Percentiles rank a stretch among this genome's conserved stretches.
Evolutionary conservation across 345 rosid genomes (phyloP).

Genomic region (Citrus reticulata): DNA sequence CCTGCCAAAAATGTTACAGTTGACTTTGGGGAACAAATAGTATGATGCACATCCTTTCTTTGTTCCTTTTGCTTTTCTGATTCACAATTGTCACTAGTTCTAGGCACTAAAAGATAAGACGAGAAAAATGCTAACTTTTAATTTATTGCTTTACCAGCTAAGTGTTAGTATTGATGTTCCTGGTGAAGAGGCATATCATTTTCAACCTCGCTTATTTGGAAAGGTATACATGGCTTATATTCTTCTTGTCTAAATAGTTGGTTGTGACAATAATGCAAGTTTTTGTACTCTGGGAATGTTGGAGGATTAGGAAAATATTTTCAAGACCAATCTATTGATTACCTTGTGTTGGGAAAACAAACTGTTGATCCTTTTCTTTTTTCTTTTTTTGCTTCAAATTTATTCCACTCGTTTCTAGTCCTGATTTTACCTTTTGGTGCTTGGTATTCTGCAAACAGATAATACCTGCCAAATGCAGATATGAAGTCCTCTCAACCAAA

Average conservation of each 20-base stretch:
- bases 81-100: not conserved
- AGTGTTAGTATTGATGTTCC: constrained; percentile 68
- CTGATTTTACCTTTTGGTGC: constrained; percentile 9
- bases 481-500: constrained; percentile 66
- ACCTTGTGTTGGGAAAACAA: not conserved
- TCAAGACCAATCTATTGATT: not conserved
- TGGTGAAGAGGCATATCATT: constrained; percentile 65
- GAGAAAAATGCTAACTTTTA: not conserved
- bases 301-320: not conserved
- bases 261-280: not conserved
- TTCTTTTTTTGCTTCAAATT: not conserved
- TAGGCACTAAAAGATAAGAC: not conserved
- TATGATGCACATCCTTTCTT: constrained; percentile 24
- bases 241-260: not conserved
- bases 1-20: constrained; percentile 47
- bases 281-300: not conserved
- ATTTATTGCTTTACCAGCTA: constrained; percentile 50
- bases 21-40: constrained; percentile 90
- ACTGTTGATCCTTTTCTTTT: not conserved
- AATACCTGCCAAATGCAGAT: constrained; percentile 67
- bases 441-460: constrained; percentile 45
- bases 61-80: not conserved
- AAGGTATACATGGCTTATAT: constrained; percentile 46
- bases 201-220: constrained; percentile 86
- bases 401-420: not conserved